These are phyloP conservation scores for Cladorrhinum sp. DNA, from an alignment of 2,329 filamentous ascomycete species.

Conservation along the genomic window DNA sequence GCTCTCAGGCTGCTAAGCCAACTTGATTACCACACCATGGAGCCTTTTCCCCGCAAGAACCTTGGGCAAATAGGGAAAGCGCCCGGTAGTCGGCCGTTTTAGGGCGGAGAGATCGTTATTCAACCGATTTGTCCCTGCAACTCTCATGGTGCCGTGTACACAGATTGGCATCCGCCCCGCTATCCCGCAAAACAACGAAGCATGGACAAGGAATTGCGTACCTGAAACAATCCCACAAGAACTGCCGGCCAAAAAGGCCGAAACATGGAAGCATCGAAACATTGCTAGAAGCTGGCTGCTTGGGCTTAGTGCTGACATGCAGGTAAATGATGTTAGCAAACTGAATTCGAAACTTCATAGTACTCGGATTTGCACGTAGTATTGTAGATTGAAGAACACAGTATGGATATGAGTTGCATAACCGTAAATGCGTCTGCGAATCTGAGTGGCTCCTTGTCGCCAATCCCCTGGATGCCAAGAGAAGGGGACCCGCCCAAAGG, in stretches of 20 bases:
- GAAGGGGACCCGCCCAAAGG: not conserved
- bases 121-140: constrained; percentile 1
- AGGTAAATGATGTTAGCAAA: not conserved
- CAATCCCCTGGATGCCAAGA: not conserved
- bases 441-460: not conserved
- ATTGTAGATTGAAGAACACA: not conserved
- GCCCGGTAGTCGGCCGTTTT: not conserved
- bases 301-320: not conserved
- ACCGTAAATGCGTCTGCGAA: not conserved
- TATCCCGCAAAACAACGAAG: not conserved
- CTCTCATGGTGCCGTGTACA: not conserved
- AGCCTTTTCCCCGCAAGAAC: not conserved
- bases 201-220: not conserved
- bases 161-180: constrained; percentile 1
- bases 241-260: not conserved
- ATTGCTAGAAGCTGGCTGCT: not conserved
- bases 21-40: not conserved
- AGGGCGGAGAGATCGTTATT: not conserved
- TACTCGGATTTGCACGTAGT: not conserved
- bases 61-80: not conserved
- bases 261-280: not conserved
- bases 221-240: not conserved
- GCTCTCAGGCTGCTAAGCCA: not conserved
- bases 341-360: not conserved
- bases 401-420: not conserved